Conservation (phyloP, 2,329 filamentous ascomycete genomes). For the Lasiodiplodia theobromae region DNA sequence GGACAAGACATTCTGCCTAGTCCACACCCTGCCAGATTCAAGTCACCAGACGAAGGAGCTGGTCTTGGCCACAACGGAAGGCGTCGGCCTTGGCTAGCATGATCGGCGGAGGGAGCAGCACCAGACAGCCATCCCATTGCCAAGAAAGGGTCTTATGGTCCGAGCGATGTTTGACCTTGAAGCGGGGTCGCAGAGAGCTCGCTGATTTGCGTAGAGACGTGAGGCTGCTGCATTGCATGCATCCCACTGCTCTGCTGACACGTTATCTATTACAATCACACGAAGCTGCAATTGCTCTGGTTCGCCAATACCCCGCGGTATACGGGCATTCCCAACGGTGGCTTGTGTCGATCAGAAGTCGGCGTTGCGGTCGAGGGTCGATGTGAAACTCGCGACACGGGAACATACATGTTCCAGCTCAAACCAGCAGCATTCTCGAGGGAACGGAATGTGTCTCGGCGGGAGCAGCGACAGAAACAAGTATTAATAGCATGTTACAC, state of each 20-base stretch:
- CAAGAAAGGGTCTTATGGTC: neutral
- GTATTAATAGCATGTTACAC: slow-evolving; percentile 8
- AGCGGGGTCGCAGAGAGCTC: neutral
- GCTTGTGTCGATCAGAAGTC: neutral
- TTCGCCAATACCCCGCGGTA: neutral
- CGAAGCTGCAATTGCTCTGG: neutral
- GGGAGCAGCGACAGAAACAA: neutral
- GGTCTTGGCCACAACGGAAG: neutral
- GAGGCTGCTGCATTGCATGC: slow-evolving; percentile 8
- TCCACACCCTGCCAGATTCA: neutral
- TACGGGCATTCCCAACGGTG: neutral
- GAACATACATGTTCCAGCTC: neutral
- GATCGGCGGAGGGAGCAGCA: neutral
- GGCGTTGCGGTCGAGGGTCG: neutral
- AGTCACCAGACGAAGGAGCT: neutral
- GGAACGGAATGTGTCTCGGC: neutral
- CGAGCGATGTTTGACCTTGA: neutral
- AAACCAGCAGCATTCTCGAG: neutral
- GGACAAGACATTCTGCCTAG: neutral
- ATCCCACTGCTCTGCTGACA: slow-evolving; percentile 20
- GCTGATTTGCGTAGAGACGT: slow-evolving; percentile 2
- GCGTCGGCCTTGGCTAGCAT: neutral
- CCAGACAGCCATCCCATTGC: neutral
- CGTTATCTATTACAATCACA: slow-evolving; percentile 1
- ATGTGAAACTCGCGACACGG: slow-evolving; percentile 7